These are phyloP conservation scores for Fennellomyces sp. DNA, from an alignment of 371 early-diverging fungal genomes.

Conservation along the genomic window DNA sequence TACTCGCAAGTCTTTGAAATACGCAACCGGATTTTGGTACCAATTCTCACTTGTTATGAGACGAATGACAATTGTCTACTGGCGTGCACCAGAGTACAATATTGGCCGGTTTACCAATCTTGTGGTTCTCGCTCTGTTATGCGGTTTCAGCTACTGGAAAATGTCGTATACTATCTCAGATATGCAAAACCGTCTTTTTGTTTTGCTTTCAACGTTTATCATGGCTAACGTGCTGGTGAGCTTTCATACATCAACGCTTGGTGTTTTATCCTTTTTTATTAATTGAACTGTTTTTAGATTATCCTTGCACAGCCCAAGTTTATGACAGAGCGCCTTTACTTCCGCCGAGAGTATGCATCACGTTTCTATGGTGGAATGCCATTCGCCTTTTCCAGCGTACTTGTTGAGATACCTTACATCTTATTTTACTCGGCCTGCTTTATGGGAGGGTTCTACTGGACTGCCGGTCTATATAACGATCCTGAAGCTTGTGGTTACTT, in stretches of 20 bases:
- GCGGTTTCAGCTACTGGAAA: constrained; percentile 65
- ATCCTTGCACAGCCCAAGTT: constrained; percentile 70
- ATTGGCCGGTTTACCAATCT: constrained; percentile 52
- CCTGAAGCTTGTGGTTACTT: constrained; percentile 55
- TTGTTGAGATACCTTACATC: constrained; percentile 61
- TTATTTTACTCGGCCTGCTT: constrained; percentile 50
- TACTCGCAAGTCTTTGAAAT: constrained; percentile 21
- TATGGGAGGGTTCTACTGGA: constrained; percentile 65
- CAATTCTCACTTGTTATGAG: constrained; percentile 46
- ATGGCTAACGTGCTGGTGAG: constrained; percentile 42
- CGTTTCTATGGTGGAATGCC: constrained; percentile 72
- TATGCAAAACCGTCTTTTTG: constrained; percentile 67
- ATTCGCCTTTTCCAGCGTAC: constrained; percentile 52
- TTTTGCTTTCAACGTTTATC: constrained; percentile 64
- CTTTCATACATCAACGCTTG: neutral
- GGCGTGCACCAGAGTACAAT: constrained; percentile 65
- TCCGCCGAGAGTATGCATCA: constrained; percentile 66
- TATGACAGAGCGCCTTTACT: constrained; percentile 66
- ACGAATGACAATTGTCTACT: constrained; percentile 60
- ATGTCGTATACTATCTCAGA: constrained; percentile 51
- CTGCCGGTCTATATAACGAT: constrained; percentile 52
- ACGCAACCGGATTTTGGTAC: constrained; percentile 35
- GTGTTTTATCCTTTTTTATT: neutral
- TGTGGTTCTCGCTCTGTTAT: constrained; percentile 42
- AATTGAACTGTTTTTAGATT: constrained; percentile 41